Evolutionary conservation across 176 grass and related monocot species (phyloP).

Genomic region (Rhynchospora tenuis): DNA sequence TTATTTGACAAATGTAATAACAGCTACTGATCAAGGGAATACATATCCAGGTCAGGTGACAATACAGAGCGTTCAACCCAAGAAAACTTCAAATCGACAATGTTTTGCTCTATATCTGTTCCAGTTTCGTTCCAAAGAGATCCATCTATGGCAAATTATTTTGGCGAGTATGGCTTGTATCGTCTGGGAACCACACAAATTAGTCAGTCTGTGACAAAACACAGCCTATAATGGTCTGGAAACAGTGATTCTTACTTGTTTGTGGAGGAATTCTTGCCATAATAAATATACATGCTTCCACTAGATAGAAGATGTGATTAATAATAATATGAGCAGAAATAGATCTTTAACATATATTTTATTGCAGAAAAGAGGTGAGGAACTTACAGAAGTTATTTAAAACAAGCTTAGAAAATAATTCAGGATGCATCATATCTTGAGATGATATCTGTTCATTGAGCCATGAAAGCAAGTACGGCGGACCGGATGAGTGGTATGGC

Average conservation of each 20-base stretch:
- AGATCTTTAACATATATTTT: not conserved
- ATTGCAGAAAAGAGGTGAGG: conserved; percentile 17
- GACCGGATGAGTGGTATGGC: conserved; percentile 58
- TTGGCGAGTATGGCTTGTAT: not conserved
- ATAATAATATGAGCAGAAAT: not conserved
- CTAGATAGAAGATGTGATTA: not conserved
- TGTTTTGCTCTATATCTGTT: not conserved
- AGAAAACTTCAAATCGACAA: not conserved
- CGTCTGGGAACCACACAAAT: not conserved
- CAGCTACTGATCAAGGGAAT: conserved; percentile 17
- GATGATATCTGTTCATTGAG: conserved; percentile 80
- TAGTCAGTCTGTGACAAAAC: not conserved
- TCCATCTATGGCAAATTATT: not conserved
- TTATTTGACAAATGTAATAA: conserved; percentile 20
- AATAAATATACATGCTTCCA: not conserved
- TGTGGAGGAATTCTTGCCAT: not conserved
- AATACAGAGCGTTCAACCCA: not conserved
- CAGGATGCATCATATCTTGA: conserved; percentile 95
- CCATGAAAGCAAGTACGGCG: conserved; percentile 67
- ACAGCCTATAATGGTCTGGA: not conserved
- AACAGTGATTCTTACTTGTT: not conserved
- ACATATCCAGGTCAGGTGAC: not conserved
- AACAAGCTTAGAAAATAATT: conserved; percentile 80
- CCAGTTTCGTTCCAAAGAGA: not conserved
- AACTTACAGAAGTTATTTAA: conserved; percentile 95